A percentile compares a stretch with the other conserved stretches of the same genome.
Conservation (phyloP, 345 rosid genomes). For the Erucastrum elatum region DNA sequence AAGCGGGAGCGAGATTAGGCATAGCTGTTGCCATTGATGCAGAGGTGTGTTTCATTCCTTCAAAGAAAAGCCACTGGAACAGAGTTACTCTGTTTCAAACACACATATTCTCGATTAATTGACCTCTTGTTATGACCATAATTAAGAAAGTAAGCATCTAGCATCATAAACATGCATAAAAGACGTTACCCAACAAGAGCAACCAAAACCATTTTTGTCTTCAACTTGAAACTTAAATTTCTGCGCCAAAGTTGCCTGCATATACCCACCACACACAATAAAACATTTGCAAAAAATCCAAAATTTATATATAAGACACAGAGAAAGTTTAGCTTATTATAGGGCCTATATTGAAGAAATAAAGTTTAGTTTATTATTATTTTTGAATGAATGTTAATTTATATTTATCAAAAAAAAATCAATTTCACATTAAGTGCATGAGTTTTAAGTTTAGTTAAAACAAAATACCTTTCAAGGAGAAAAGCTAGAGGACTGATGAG, state of each 20-base stretch:
- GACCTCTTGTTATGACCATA: not conserved
- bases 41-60: constrained; percentile 81
- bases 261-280: constrained; percentile 10
- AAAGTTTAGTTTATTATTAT: no score
- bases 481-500: constrained; percentile 64
- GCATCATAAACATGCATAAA: constrained; percentile 1
- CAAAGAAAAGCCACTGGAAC: constrained; percentile 72
- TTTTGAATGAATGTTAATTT: no score
- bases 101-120: constrained; percentile 12
- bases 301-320: not conserved
- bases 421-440: no score
- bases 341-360: no score
- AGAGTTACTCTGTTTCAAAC: constrained; percentile 63
- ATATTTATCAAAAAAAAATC: no score
- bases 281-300: not conserved
- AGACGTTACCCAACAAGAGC: constrained; percentile 66
- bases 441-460: no score
- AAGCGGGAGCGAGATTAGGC: constrained; percentile 95
- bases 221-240: constrained; percentile 51
- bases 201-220: constrained; percentile 61
- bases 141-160: not conserved
- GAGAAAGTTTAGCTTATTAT: no score
- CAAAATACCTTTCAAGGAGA: constrained; percentile 59
- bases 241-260: constrained; percentile 77
- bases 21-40: constrained; percentile 95